Evolutionary conservation across 306 rosid genomes (phyloP).

Genomic region (Nissolia schottii): DNA sequence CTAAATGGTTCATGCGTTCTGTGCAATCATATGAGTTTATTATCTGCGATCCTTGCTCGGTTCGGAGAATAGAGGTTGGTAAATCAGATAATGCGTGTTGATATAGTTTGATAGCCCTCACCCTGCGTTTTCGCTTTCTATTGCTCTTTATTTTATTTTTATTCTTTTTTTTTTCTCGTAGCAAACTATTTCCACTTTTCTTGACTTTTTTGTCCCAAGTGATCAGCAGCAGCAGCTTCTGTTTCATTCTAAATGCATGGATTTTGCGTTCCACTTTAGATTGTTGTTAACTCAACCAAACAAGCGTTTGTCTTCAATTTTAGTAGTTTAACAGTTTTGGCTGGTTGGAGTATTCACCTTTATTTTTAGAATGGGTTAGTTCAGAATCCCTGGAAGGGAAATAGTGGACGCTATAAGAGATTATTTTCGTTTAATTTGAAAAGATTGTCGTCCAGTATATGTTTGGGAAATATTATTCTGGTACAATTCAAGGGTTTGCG

Average conservation of each 20-base stretch:
- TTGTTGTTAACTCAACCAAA: background rate
- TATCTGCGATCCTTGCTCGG: conserved; percentile 4
- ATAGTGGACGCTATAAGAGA: background rate
- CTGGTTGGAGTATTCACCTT: background rate
- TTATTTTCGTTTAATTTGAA: background rate
- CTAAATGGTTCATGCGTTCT: background rate
- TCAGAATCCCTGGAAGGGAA: background rate
- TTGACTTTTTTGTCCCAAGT: background rate
- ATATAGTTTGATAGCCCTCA: conserved; percentile 1
- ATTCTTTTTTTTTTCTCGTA: background rate
- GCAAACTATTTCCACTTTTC: background rate
- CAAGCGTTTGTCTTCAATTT: background rate
- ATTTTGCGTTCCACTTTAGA: background rate
- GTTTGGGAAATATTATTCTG: background rate
- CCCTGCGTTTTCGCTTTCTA: background rate
- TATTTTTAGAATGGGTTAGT: background rate
- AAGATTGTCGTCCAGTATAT: background rate
- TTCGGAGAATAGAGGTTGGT: background rate
- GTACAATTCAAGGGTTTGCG: background rate
- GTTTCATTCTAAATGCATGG: background rate
- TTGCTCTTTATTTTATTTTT: background rate
- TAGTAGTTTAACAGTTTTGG: background rate
- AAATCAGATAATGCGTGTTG: background rate
- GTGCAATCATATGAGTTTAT: background rate
- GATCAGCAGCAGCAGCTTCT: conserved; percentile 3